phyloP scores from a whole-genome alignment of 129 eudicot genomes.

The Escallonia herrerae region DNA sequence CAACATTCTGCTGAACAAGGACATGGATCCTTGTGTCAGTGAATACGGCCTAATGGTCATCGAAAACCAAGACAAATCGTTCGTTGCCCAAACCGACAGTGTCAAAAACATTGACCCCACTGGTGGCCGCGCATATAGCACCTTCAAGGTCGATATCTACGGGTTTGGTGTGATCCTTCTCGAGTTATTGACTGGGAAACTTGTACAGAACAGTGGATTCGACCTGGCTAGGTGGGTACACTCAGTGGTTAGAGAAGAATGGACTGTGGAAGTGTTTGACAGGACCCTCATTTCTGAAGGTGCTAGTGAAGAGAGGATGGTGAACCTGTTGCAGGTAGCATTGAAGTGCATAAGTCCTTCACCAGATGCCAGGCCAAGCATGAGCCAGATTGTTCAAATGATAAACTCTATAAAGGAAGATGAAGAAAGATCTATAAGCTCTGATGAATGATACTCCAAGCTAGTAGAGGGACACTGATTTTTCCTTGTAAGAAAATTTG shows the following conservation, averaged over 20 bases:
- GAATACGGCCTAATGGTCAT: slow-evolving; percentile 73
- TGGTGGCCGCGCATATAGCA: slow-evolving; percentile 15
- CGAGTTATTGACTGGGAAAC: slow-evolving; percentile 63
- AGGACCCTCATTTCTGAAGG: slow-evolving; percentile 48
- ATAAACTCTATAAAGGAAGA: slow-evolving; percentile 44
- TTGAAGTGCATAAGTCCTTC: slow-evolving; percentile 50
- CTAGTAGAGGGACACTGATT: too few species aligned
- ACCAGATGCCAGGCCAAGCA: slow-evolving; percentile 49
- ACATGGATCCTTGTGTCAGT: slow-evolving; percentile 52
- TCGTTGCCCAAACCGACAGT: slow-evolving; percentile 9
- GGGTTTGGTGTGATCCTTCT: slow-evolving; percentile 65
- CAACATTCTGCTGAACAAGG: slow-evolving; percentile 46
- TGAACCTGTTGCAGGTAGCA: slow-evolving; percentile 60
- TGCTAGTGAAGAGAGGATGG: slow-evolving; percentile 62
- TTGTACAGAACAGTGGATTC: slow-evolving; percentile 41
- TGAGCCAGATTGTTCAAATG: slow-evolving; percentile 44
- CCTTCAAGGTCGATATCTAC: slow-evolving; percentile 38
- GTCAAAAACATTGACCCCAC: background rate
- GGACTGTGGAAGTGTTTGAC: slow-evolving; percentile 75
- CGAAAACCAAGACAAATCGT: slow-evolving; percentile 21
- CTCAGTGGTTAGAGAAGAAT: slow-evolving; percentile 68
- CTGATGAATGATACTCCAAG: slow-evolving; percentile 3
- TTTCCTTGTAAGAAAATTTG: too few species aligned
- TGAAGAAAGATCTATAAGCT: slow-evolving; percentile 46
- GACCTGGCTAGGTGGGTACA: slow-evolving; percentile 71